These are phyloP conservation scores for Chytridiales sp. DNA, from an alignment of 371 early-diverging fungal genomes.

Conservation along the genomic window DNA sequence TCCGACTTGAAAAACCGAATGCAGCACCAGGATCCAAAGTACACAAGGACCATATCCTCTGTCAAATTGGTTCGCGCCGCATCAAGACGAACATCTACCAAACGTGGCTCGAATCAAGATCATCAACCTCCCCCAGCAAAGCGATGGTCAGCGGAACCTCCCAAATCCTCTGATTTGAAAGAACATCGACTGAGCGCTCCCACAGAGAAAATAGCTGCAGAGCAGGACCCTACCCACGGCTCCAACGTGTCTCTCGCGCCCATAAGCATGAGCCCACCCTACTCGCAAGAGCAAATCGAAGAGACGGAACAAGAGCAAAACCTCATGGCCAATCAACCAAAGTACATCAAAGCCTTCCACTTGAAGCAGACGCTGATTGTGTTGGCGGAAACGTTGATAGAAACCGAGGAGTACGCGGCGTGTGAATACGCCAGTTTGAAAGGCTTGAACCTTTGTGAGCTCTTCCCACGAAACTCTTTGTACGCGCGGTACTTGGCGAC, in stretches of 20 bases:
- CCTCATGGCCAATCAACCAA: slow-evolving; percentile 8
- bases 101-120: no score
- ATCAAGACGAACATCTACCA: no score
- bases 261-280: no score
- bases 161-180: not conserved
- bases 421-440: slow-evolving; percentile 30
- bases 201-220: no score
- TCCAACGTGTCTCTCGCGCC: not conserved
- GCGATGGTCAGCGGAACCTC: slow-evolving; percentile 10
- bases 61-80: no score
- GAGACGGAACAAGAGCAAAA: not conserved
- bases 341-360: no score
- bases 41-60: no score
- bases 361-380: slow-evolving; percentile 23
- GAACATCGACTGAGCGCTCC: slow-evolving; percentile 2
- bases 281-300: no score
- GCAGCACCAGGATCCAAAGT: no score
- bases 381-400: slow-evolving; percentile 33
- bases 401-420: slow-evolving; percentile 5
- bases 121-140: not conserved
- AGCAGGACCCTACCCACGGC: no score
- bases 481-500: slow-evolving; percentile 29
- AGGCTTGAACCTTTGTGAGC: slow-evolving; percentile 38
- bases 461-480: slow-evolving; percentile 21
- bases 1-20: no score